phyloP scores from a whole-genome alignment of 495 filamentous ascomycete species.

The Lasiosphaeria ovina region DNA sequence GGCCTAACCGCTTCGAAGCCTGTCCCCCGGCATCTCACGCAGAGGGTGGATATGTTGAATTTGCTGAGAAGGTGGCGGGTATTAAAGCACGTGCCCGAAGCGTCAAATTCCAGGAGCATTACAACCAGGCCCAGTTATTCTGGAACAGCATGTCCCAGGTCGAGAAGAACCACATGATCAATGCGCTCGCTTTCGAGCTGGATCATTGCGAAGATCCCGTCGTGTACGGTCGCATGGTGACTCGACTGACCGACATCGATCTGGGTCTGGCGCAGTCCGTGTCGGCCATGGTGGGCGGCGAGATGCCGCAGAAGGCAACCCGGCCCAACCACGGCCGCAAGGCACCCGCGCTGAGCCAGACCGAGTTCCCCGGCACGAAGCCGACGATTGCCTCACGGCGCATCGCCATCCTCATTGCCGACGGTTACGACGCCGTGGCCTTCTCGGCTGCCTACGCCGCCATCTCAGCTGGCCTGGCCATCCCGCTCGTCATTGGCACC shows the following conservation, averaged over 20 bases:
- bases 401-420: constrained; percentile 76
- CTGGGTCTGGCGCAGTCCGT: constrained; percentile 68
- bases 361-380: constrained; percentile 58
- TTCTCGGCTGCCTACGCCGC: constrained; percentile 64
- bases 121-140: constrained; percentile 68
- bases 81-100: constrained; percentile 68
- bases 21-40: constrained; percentile 56
- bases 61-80: constrained; percentile 62
- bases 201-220: constrained; percentile 85
- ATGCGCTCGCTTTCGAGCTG: constrained; percentile 77
- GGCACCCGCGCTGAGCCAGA: constrained; percentile 64
- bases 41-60: constrained; percentile 68
- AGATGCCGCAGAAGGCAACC: constrained; percentile 50
- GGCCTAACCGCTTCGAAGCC: constrained; percentile 74
- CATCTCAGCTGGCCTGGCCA: constrained; percentile 58
- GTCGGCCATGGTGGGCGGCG: constrained; percentile 65
- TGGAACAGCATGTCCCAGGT: constrained; percentile 73
- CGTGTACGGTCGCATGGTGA: constrained; percentile 71
- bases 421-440: constrained; percentile 70
- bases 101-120: constrained; percentile 80
- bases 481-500: constrained; percentile 70
- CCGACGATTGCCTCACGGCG: constrained; percentile 70
- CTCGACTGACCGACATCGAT: constrained; percentile 72
- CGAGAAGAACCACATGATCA: constrained; percentile 69
- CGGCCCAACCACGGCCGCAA: constrained; percentile 65